Evolutionary conservation across 2,329 filamentous ascomycete genomes (phyloP), one percentile per base, ranked within the genome.

Genomic region (Arachnopeziza araneosa): DNA sequence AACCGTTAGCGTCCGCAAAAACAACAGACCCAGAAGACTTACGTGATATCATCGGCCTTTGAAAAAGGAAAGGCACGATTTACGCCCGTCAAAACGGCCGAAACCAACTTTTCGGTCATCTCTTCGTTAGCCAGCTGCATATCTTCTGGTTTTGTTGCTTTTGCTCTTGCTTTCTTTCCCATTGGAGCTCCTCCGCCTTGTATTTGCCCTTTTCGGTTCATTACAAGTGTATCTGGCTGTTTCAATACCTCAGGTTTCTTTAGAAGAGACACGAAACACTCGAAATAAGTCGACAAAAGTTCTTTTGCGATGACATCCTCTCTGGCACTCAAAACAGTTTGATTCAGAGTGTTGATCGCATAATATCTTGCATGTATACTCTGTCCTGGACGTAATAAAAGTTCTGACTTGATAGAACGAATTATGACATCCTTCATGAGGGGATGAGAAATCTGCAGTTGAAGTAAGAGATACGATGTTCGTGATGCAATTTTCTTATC

Each of bases 11-110:
- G 8, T 55, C 30, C 14, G 5, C n/a, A 17, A 24, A 4, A 24
- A 55, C 30, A n/a, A n/a, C 19, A 19, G 19, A 26, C 12, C 22
- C 12, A 44, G 23, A 3, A 55, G 10, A 63, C 84, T 72, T 79
- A 91, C 81, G 85, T 86, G 51, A 86, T 84, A 67, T 90, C 86
- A 70, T 95, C 90, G 1, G 89, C 86, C 65, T 88, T 88, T 12
- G 92, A 89, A 74, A 97, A 99, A 0, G 96, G 95, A 68, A 96
- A 93, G 9, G 95, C 93, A 67, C 95, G 90, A 75, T 99, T 99
- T 65, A 99, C 91, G 67, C 95, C 95, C 14, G 92, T 96, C 69
- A 99, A 78, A 56, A 99, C 86, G 30, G 91, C 91, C 14, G 95
- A 96, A 19, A 96, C 89, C 66, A 99, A 80, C 77, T 98, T 99